Percentiles rank a stretch among this genome's conserved stretches.
These are phyloP conservation scores for Glonium stellatum DNA, from an alignment of 495 filamentous ascomycete species.

Conservation along the genomic window DNA sequence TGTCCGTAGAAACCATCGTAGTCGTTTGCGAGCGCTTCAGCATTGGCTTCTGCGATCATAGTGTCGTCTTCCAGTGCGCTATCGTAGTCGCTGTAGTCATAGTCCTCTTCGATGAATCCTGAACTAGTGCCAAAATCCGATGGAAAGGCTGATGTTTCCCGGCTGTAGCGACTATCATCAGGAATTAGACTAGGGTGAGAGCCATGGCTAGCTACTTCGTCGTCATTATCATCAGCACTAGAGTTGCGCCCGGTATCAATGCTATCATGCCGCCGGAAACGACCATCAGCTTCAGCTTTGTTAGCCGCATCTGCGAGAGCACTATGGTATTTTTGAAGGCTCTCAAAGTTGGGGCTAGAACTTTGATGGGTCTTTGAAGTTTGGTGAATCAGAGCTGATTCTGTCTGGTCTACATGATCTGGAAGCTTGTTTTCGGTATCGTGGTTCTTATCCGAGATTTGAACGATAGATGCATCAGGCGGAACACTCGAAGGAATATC, in stretches of 20 bases:
- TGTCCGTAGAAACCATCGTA: constrained; percentile 90
- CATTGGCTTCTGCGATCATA: constrained; percentile 92
- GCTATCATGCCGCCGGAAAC: constrained; percentile 54
- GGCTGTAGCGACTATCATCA: constrained; percentile 34
- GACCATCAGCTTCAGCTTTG: constrained; percentile 61
- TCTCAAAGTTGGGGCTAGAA: constrained; percentile 25
- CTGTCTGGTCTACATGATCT: constrained; percentile 10
- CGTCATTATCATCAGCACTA: constrained; percentile 22
- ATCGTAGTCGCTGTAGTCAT: constrained; percentile 49
- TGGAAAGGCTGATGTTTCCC: constrained; percentile 27
- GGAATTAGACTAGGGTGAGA: constrained; percentile 36
- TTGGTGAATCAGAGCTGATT: constrained; percentile 21
- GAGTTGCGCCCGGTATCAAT: constrained; percentile 18
- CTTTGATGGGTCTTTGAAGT: constrained; percentile 14
- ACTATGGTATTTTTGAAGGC: constrained; percentile 66
- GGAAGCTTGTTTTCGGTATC: constrained; percentile 6
- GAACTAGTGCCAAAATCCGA: constrained; percentile 34
- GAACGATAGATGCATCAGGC: background rate
- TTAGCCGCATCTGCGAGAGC: constrained; percentile 74
- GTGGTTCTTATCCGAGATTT: background rate
- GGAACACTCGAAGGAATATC: constrained; percentile 10
- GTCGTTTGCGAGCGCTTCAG: constrained; percentile 85
- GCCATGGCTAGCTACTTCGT: constrained; percentile 17
- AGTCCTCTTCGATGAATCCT: constrained; percentile 30
- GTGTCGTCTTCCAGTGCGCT: constrained; percentile 69